A percentile compares a stretch with the other conserved stretches of the same genome.
phyloP scores from a whole-genome alignment of 495 filamentous ascomycete genomes.

The Aspergillus funiculosus region DNA sequence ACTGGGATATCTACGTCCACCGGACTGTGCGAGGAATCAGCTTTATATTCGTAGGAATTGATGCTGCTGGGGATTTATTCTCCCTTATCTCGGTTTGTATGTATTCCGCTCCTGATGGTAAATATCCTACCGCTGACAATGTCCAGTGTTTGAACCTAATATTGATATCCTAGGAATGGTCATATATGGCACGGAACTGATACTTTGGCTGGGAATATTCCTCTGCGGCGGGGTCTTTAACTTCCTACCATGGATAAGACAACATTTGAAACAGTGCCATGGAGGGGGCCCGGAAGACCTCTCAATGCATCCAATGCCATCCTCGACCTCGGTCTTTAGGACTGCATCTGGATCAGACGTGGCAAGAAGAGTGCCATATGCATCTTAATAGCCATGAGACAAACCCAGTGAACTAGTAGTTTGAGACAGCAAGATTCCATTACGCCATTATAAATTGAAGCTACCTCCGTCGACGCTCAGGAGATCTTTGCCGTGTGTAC shows the following conservation, averaged over 20 bases:
- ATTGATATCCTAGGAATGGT: conserved; percentile 54
- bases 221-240: conserved; percentile 55
- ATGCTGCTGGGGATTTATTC: conserved; percentile 58
- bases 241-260: conserved; percentile 46
- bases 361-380: conserved; percentile 8
- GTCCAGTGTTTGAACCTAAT: conserved; percentile 46
- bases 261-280: conserved; percentile 12
- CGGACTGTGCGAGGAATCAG: conserved; percentile 59
- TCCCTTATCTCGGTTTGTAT: conserved; percentile 52
- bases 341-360: conserved; percentile 38
- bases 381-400: no score
- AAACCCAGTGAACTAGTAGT: no score
- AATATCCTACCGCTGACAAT: conserved; percentile 7
- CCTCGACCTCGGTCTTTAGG: conserved; percentile 52
- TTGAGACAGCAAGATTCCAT: no score
- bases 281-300: conserved; percentile 15
- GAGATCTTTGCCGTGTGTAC: no score
- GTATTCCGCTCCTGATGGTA: neutral
- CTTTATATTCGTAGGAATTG: conserved; percentile 60
- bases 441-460: no score
- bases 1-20: conserved; percentile 54
- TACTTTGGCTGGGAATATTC: conserved; percentile 58
- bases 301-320: conserved; percentile 45
- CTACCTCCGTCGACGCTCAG: no score
- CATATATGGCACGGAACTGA: conserved; percentile 56